phyloP scores from a whole-genome alignment of 352 stramenopile genomes.

The Globisporangium uncinulatum region DNA sequence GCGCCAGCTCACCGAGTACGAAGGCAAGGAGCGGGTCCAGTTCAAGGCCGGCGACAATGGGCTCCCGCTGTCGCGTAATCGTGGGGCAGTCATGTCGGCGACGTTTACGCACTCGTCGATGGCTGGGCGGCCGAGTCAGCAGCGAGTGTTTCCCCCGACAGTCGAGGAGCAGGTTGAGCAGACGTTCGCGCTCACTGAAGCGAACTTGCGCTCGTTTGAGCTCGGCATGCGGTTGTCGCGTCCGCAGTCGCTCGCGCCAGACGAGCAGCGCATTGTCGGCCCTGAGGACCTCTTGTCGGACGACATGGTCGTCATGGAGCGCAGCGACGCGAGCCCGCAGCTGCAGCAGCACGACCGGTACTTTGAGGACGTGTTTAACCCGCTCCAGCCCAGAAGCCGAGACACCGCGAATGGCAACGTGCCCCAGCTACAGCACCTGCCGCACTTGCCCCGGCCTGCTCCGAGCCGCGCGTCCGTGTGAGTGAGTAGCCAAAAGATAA shows the following conservation, averaged over 20 bases:
- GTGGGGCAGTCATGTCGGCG: conserved; percentile 4
- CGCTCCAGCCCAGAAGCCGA: not conserved
- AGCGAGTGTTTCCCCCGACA: conserved; percentile 1
- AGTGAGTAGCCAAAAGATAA: not conserved
- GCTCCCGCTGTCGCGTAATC: not conserved
- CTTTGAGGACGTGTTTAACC: not conserved
- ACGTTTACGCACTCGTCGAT: conserved; percentile 12
- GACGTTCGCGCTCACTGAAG: conserved; percentile 12
- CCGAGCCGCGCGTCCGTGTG: conserved; percentile 1
- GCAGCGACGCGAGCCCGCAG: not conserved
- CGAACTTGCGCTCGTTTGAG: conserved; percentile 12
- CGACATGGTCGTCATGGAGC: conserved; percentile 1
- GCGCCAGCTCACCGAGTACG: conserved; percentile 1
- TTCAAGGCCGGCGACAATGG: not conserved
- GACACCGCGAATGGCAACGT: not conserved
- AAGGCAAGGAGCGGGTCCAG: conserved; percentile 10
- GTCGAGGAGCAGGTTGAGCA: conserved; percentile 7
- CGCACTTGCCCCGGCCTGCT: not conserved
- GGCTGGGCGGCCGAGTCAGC: not conserved
- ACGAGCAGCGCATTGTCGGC: not conserved
- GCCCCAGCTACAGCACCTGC: not conserved
- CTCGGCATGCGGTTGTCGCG: conserved; percentile 2
- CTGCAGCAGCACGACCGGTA: conserved; percentile 2
- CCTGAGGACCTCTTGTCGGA: conserved; percentile 1
- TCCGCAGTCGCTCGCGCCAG: not conserved